Conservation (phyloP, 2,329 filamentous ascomycete species). For the Massarina eburnea region DNA sequence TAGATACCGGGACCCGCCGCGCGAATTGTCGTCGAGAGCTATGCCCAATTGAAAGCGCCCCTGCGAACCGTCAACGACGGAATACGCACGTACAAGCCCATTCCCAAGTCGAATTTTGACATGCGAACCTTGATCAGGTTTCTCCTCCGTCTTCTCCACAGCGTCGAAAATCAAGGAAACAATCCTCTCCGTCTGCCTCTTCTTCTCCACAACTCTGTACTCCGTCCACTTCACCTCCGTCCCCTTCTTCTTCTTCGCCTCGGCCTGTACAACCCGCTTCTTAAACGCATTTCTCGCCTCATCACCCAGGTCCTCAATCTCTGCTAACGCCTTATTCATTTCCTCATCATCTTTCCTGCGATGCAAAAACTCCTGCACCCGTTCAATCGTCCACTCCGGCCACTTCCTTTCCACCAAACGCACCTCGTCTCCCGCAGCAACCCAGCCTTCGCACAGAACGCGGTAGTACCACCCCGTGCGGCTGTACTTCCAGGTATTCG, state of each 20-base stretch:
- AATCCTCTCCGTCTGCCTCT: not conserved
- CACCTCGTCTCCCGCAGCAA: not conserved
- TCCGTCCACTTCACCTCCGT: not conserved
- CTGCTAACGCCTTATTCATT: not conserved
- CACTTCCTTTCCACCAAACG: not conserved
- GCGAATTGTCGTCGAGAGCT: constrained; percentile 1
- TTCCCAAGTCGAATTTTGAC: not conserved
- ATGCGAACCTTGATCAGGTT: not conserved
- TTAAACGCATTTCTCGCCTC: not conserved
- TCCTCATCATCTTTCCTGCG: not conserved
- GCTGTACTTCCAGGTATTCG: constrained; percentile 54
- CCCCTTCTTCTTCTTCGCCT: not conserved
- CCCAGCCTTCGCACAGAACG: constrained; percentile 46
- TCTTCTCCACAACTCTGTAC: not conserved
- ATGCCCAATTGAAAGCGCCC: constrained; percentile 6
- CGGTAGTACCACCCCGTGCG: constrained; percentile 68
- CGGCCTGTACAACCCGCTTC: not conserved
- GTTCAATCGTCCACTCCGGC: constrained; percentile 3
- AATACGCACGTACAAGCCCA: constrained; percentile 3
- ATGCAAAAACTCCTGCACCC: constrained; percentile 1
- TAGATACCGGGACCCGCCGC: constrained; percentile 2
- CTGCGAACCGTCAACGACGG: not conserved
- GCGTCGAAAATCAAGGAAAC: constrained; percentile 1
- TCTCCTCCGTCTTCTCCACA: not conserved
- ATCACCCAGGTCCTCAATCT: not conserved